Evolutionary conservation across 805 yeast genomes (phyloP).

Genomic region (Barnettozyma pratensis): DNA sequence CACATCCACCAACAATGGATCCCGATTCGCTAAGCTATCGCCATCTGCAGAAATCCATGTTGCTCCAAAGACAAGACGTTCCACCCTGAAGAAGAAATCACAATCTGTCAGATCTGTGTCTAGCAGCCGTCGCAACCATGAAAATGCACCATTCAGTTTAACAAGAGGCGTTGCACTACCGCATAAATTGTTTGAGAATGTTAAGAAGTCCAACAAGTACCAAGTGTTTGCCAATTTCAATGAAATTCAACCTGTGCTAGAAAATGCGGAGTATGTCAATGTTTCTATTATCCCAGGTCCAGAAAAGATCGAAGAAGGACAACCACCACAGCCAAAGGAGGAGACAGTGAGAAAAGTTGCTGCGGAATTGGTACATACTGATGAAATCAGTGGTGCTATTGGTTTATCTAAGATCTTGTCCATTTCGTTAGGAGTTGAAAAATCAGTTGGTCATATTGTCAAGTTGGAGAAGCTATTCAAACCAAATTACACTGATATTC

Average conservation of each 20-base stretch:
- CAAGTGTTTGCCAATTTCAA: slow-evolving; percentile 42
- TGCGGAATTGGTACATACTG: slow-evolving; percentile 44
- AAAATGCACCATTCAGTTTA: slow-evolving; percentile 33
- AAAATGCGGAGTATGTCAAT: slow-evolving; percentile 38
- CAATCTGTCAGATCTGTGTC: slow-evolving; percentile 22
- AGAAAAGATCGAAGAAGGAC: slow-evolving; percentile 21
- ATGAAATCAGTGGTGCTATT: slow-evolving; percentile 33
- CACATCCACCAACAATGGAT: slow-evolving; percentile 29
- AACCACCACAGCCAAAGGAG: slow-evolving; percentile 8
- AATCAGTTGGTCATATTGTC: slow-evolving; percentile 47
- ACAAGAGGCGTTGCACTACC: slow-evolving; percentile 56
- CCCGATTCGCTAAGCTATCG: slow-evolving; percentile 44
- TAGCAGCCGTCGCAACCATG: slow-evolving; percentile 18
- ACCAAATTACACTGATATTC: slow-evolving; percentile 28
- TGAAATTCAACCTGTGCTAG: slow-evolving; percentile 32
- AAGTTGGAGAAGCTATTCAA: slow-evolving; percentile 40
- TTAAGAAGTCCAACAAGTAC: slow-evolving; percentile 24
- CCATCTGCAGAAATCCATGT: slow-evolving; percentile 68
- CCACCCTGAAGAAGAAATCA: slow-evolving; percentile 19
- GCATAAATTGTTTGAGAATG: slow-evolving; percentile 32
- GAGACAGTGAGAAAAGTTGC: slow-evolving; percentile 28
- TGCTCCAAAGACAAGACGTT: slow-evolving; percentile 56
- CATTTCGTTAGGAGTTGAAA: slow-evolving; percentile 48
- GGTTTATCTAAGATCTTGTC: slow-evolving; percentile 53
- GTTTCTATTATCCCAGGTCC: slow-evolving; percentile 54